Base-by-base conservation (phyloP, 179 eudicot species). In the Silene coronaria region DNA sequence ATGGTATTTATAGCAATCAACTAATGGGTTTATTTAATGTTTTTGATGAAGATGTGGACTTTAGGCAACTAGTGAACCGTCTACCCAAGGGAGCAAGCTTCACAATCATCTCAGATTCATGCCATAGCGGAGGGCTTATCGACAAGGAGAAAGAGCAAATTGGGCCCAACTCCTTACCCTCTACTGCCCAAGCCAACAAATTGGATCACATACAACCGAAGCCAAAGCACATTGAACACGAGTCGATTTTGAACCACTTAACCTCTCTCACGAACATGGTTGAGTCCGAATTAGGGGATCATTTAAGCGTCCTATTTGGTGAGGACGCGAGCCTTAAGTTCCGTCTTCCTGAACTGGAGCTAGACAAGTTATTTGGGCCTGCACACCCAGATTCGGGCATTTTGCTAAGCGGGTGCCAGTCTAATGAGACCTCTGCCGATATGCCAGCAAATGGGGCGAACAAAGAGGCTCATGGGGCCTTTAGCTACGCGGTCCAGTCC, bases 111-210 rank as follows among this genome's bases (percentile, higher is more conserved):
- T 90, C 96, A 2, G 92, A 89, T 36, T 90, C 96, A 58, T 90
- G 96, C 80, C 93, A 89, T 67, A 89, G 96, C 69, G 96, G 96
- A 4, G 96, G 96, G 58, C 87, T 90, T 8, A 90, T 88, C 45
- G 87, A 89, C 84, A 86, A 89, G 62, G 92, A 90, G 73, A 89
- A 82, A 34, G 91, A 89, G 83, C 91, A 90, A 76, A 85, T 90
- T 4, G 92, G 92, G 27, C 96, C 92, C 8, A 73, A 81, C 24
- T 57, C 53, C 8, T 38, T 64, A 60, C 30, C 80, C 42, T 64
- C 67, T 11, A 46, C 67, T 0, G 26, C 75, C 48, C 70, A 88
- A 77, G 74, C 9, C 82, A 83, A 74, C 78, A 82, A 75, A 74
- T 81, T 8, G 84, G 87, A 23, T 83, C 81, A 6, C 76, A 73